Evolutionary conservation across 257 asterid species (phyloP), one percentile per base, ranked within the genome.

Genomic region (Nicotiana tabacum): DNA sequence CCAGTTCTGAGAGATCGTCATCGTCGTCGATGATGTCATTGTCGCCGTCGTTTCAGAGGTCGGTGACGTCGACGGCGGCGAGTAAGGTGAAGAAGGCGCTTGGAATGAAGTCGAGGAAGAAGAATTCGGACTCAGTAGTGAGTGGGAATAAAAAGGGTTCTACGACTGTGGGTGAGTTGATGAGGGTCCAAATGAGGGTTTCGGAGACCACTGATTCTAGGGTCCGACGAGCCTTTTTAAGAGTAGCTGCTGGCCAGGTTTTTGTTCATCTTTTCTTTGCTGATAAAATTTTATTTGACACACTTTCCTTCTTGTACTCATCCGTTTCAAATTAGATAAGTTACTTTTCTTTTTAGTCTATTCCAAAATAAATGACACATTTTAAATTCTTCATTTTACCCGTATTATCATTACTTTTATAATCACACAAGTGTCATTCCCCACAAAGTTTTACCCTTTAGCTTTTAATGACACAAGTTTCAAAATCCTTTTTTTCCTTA

Each of bases 191-290:
- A 89, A 92, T 95, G 99, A 89, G 90, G 87, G 87, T 94, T 72
- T 89, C 98, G 39, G 98, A 94, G 86, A 94, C 86, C 85, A 88
- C 87, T 17, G 97, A 95, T 93, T 92, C 97, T 51, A 90, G 98
- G 82, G 88, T 92, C 88, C 90, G 99, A 35, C 89, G 97, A 57
- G 93, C 95, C 68, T 84, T 94, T 82, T 83, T 95, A 83, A 88
- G 99, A 88, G 88, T 94, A 18, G 97, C 97, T 82, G 96, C 97
- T 9, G 98, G 92, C 70, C 98, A 92, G 97, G 99, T 95, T 80
- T 64, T 9, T 24, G 56, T 27, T 29, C 48, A 32, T 17, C 58
- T 21, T 58, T 58, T 78, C 5, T 58, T 30, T 78, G 12, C 81
- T 53, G 43, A 77, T 9, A 53, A 51, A 24, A 5, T 70, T 53